These are phyloP conservation scores for Ophiostoma australiae DNA, from an alignment of 2,329 filamentous ascomycete genomes.

Conservation along the genomic window DNA sequence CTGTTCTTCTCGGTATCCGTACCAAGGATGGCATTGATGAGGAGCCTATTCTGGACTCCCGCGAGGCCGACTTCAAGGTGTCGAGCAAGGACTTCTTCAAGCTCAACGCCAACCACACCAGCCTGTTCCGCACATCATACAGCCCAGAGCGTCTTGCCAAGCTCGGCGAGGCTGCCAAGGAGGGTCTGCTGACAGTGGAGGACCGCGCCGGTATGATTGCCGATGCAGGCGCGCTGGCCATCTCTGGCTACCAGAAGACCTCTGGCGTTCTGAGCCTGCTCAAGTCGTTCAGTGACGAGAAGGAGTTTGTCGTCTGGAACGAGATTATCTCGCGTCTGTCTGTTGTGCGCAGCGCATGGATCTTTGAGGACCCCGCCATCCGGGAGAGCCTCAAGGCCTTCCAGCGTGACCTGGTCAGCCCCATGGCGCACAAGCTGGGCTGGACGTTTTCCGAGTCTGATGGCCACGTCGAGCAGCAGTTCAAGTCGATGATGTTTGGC, in stretches of 20 bases:
- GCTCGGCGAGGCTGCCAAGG: slow-evolving; percentile 78
- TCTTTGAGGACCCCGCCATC: slow-evolving; percentile 72
- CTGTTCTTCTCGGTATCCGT: slow-evolving; percentile 80
- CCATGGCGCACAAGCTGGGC: slow-evolving; percentile 78
- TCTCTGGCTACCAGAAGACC: slow-evolving; percentile 89
- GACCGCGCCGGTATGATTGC: slow-evolving; percentile 93
- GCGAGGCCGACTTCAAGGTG: slow-evolving; percentile 73
- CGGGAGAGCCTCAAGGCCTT: slow-evolving; percentile 77
- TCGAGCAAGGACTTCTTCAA: slow-evolving; percentile 87
- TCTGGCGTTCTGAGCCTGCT: slow-evolving; percentile 81
- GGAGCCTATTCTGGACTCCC: slow-evolving; percentile 61
- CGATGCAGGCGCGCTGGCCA: slow-evolving; percentile 82
- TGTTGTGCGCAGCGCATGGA: slow-evolving; percentile 77
- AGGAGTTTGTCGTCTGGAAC: slow-evolving; percentile 91
- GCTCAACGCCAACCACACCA: slow-evolving; percentile 90
- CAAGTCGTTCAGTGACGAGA: slow-evolving; percentile 78
- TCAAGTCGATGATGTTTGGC: slow-evolving; percentile 88
- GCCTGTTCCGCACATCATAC: slow-evolving; percentile 88
- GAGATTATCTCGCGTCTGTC: slow-evolving; percentile 77
- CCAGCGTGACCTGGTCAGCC: slow-evolving; percentile 69
- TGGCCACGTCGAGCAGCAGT: slow-evolving; percentile 86
- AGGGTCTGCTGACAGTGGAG: slow-evolving; percentile 75
- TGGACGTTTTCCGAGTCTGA: slow-evolving; percentile 84
- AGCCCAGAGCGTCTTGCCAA: slow-evolving; percentile 76
- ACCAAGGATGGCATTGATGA: slow-evolving; percentile 80